phyloP scores from a whole-genome alignment of 768 basidiomycete species.

The Mycena galericulata region DNA sequence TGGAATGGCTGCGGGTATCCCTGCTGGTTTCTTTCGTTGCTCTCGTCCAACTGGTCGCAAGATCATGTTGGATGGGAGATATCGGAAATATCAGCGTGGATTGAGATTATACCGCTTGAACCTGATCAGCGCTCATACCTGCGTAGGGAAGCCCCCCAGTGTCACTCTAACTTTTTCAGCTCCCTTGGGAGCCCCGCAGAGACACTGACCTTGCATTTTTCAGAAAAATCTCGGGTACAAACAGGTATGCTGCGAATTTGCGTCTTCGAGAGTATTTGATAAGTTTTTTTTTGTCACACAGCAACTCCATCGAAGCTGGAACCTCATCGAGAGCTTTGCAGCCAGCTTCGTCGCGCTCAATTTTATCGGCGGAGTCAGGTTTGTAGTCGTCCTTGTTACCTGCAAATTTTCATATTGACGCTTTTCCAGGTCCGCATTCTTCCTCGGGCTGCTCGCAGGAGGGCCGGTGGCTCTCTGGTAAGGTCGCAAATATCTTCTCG shows the following conservation, averaged over 20 bases:
- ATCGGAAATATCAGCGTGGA: constrained; percentile 58
- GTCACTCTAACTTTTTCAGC: constrained; percentile 61
- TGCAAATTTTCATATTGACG: constrained; percentile 8
- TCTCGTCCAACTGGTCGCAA: constrained; percentile 37
- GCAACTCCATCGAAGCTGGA: constrained; percentile 91
- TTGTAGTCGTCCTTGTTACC: constrained; percentile 28
- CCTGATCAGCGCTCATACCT: constrained; percentile 98
- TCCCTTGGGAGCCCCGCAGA: constrained; percentile 50
- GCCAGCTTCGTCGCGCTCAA: constrained; percentile 92
- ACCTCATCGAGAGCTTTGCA: constrained; percentile 85
- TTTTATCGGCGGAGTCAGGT: constrained; percentile 91
- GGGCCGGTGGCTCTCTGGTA: constrained; percentile 91
- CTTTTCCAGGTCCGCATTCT: constrained; percentile 72
- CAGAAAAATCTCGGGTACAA: constrained; percentile 85
- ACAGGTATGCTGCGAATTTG: constrained; percentile 61
- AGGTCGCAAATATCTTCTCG: not conserved
- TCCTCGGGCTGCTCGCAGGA: constrained; percentile 85
- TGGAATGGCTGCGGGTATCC: constrained; percentile 95
- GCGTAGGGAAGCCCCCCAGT: constrained; percentile 98
- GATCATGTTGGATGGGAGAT: constrained; percentile 39
- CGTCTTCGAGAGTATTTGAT: constrained; percentile 12
- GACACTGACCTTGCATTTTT: constrained; percentile 62
- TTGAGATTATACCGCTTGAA: constrained; percentile 99
- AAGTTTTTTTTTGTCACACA: constrained; percentile 45
- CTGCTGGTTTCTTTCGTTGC: constrained; percentile 47